Base-by-base conservation (phyloP, 2,329 filamentous ascomycete genomes). In the Colletotrichum sp. region DNA sequence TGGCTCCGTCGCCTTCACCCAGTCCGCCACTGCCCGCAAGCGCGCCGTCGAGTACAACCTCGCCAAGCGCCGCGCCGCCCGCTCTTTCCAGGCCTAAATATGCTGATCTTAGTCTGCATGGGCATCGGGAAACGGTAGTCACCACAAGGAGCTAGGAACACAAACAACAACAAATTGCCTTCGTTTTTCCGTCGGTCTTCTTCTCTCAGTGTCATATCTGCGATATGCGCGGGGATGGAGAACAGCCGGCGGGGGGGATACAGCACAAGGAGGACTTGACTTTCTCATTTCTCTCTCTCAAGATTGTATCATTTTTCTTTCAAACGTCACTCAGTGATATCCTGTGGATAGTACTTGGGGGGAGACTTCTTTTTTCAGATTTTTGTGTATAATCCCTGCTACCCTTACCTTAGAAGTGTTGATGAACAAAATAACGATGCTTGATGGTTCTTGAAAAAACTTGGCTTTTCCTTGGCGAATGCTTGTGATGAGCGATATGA, bases 1-100 rank as follows among this genome's bases (percentile, higher is more conserved):
- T 80, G 92, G 92, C 65, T 92, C 90, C 18, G 91, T 88, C 55
- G 92, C 91, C 36, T 94, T 94, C 83, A 93, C 91, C 1, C 90
- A 92, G 88, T 89, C 87, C 72, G 65, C 88, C 15, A 86, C 87
- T 15, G 90, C 90, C n/a, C 87, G 89, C 84, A 93, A 92, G 90
- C 87, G 92, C 63, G 91, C 92, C 44, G 84, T 93, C 74, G 90
- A 89, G 81, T 92, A 89, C 84, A 80, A 83, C 13, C 79, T 85
- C 10, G 81, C 79, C 80, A 84, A 84, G 81, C 82, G 83, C 63
- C 81, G 83, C 80, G 79, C 82, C 69, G 80, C 84, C 70, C 74
- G 74, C 65, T 59, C 64, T 36, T 76, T 76, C 74, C 60, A 73
- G 74, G 74, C 74, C 70, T 76, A 69, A 57, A 48, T 36, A 13